Evolutionary conservation across 2,329 filamentous ascomycete species (phyloP).

Genomic region (Pestalotiopsis sp.): DNA sequence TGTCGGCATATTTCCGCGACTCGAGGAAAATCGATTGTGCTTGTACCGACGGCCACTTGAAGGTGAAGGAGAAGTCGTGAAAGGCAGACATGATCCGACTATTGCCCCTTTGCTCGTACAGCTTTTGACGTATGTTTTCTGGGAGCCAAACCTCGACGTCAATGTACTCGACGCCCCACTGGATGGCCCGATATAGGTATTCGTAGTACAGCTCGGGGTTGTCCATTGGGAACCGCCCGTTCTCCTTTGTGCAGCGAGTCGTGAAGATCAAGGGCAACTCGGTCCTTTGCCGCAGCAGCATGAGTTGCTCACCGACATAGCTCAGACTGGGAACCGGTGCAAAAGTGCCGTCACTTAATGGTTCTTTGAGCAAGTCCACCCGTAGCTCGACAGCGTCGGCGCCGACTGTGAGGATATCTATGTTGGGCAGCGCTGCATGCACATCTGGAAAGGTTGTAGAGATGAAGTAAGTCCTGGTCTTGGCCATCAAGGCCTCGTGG

Average conservation of each 20-base stretch:
- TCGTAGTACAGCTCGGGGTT: constrained; percentile 74
- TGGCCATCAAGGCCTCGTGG: constrained; percentile 77
- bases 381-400: constrained; percentile 85
- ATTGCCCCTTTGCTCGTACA: constrained; percentile 73
- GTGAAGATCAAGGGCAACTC: constrained; percentile 92
- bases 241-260: constrained; percentile 79
- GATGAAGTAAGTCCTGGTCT: constrained; percentile 80
- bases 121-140: constrained; percentile 68
- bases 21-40: constrained; percentile 74
- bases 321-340: constrained; percentile 74
- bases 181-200: constrained; percentile 81
- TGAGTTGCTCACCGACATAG: constrained; percentile 85
- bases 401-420: constrained; percentile 86
- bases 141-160: constrained; percentile 89
- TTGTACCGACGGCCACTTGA: constrained; percentile 78
- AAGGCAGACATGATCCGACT: constrained; percentile 91
- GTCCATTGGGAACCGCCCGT: constrained; percentile 84
- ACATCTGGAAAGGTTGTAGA: constrained; percentile 90
- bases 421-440: constrained; percentile 77
- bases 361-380: constrained; percentile 79
- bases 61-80: constrained; percentile 83
- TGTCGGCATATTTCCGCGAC: constrained; percentile 76
- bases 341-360: constrained; percentile 62
- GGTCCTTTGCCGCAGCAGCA: constrained; percentile 80
- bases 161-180: constrained; percentile 90